Evolutionary conservation across 352 stramenopile species (phyloP).

Genomic region (Blastocystis sp.): DNA sequence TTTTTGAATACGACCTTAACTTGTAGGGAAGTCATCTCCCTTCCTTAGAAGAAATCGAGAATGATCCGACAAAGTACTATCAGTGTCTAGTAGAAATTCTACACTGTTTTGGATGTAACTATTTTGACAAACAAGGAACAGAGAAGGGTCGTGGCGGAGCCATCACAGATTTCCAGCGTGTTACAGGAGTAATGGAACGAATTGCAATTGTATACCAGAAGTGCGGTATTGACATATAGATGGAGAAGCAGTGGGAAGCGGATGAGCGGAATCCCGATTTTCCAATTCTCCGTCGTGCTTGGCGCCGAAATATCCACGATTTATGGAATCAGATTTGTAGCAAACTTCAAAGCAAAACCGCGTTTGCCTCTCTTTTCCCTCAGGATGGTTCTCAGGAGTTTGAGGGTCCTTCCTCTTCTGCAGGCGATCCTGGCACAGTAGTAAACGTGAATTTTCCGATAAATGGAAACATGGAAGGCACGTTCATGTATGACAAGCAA

Average conservation of each 20-base stretch:
- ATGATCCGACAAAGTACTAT: not conserved
- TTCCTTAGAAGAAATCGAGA: conserved; percentile 10
- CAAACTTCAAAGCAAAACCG: not conserved
- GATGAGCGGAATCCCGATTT: conserved; percentile 4
- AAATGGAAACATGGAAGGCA: not conserved
- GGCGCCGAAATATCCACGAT: not conserved
- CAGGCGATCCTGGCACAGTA: not conserved
- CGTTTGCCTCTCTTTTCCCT: not conserved
- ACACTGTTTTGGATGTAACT: conserved; percentile 35
- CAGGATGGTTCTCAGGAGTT: not conserved
- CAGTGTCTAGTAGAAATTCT: conserved; percentile 39
- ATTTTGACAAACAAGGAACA: conserved; percentile 48
- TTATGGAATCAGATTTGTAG: not conserved
- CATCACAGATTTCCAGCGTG: not conserved
- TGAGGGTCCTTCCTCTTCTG: not conserved
- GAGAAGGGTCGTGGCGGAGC: conserved; percentile 14
- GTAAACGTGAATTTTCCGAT: not conserved
- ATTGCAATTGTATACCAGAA: not conserved
- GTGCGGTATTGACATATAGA: not conserved
- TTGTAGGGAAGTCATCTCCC: not conserved
- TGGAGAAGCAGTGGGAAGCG: conserved; percentile 21
- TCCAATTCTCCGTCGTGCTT: not conserved
- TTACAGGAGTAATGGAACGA: not conserved
- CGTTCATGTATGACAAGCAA: not conserved
- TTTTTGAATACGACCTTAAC: not conserved